Evolutionary conservation across 352 stramenopile species (phyloP), one percentile per base, ranked within the genome.

Genomic region (Phytophthora vignae): DNA sequence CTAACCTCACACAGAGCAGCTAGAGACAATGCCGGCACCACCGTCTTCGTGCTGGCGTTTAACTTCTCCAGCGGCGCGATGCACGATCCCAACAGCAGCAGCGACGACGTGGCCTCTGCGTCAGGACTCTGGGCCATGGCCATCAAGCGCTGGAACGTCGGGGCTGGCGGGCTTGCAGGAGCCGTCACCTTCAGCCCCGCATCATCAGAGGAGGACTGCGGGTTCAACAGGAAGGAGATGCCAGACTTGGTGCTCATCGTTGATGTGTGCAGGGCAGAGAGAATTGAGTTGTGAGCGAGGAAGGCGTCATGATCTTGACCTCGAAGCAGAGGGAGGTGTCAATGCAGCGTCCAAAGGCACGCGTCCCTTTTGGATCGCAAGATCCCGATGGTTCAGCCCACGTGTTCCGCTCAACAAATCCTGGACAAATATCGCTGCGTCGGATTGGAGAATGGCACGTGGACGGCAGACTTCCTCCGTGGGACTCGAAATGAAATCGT

Each of bases 161-260:
- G n/a, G 4, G 70, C 38, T 15, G 60, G 58, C 50, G 69, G 62
- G 55, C 66, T 66, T 10, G 55, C 53, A 7, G 71, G 46, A 5
- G 55, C 50, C 59, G 31, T 71, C 12, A 64, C 9, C n/a, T 55
- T 58, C 2, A 27, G 54, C 9, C 22, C 33, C 44, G 15, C 31
- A 7, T 48, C 49, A 17, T 44, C 57, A 27, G 22, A 27, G 15
- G 67, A 56, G 2, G 38, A 52, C 31, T 60, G 68, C 29, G 73
- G 76, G 60, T 83, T 83, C 64, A 83, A 58, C 33, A 83, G 73
- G 73, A 83, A 83, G 19, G 76, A 71, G 48, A 83, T 80, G 67
- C 73, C 69, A 38, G 67, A 56, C 53, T 82, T 82, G 40, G 40
- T 52, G 56, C 67, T 67, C 76, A 83, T 83, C 8, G 21, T 61